These are phyloP conservation scores for Lyophyllum atratum DNA, from an alignment of 768 basidiomycete species.

Conservation along the genomic window DNA sequence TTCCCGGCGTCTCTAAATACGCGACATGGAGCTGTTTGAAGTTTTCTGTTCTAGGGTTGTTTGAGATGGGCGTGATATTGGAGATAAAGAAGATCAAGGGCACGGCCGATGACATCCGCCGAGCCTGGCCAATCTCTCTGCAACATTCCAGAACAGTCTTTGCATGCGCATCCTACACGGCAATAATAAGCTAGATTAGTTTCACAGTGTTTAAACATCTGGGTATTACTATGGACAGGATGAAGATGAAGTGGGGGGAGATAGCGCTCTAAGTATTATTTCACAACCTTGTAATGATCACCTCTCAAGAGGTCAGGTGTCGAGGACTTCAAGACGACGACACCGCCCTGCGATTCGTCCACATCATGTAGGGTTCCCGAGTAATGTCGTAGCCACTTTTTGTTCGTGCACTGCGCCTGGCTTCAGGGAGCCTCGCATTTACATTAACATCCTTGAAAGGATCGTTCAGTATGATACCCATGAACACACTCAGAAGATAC, in stretches of 20 bases:
- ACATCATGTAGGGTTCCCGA: slow-evolving; percentile 85
- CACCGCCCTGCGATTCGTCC: slow-evolving; percentile 80
- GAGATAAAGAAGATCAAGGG: too few relatives aligned
- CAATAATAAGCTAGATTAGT: slow-evolving; percentile 6
- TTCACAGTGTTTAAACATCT: slow-evolving; percentile 5
- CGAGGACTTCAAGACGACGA: slow-evolving; percentile 35
- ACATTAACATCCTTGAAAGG: slow-evolving; percentile 63
- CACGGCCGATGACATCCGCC: background rate
- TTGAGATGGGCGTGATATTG: background rate
- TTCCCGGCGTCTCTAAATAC: background rate
- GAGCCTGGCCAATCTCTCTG: background rate
- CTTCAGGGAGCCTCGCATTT: slow-evolving; percentile 73
- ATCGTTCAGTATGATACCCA: slow-evolving; percentile 9
- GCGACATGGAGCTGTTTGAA: background rate
- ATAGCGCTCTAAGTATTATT: background rate
- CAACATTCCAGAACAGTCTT: background rate
- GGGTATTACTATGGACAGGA: slow-evolving; percentile 14
- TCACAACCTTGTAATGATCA: background rate
- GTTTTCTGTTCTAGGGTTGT: background rate
- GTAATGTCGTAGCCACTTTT: slow-evolving; percentile 66
- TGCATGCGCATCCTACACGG: background rate
- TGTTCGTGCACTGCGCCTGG: slow-evolving; percentile 74
- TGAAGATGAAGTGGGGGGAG: slow-evolving; percentile 4
- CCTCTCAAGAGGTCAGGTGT: background rate
- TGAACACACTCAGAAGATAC: slow-evolving; percentile 27